Evolutionary conservation across 192 early-diverging fungal genomes (phyloP).

Genomic region (Pilobolus umbonatus): DNA sequence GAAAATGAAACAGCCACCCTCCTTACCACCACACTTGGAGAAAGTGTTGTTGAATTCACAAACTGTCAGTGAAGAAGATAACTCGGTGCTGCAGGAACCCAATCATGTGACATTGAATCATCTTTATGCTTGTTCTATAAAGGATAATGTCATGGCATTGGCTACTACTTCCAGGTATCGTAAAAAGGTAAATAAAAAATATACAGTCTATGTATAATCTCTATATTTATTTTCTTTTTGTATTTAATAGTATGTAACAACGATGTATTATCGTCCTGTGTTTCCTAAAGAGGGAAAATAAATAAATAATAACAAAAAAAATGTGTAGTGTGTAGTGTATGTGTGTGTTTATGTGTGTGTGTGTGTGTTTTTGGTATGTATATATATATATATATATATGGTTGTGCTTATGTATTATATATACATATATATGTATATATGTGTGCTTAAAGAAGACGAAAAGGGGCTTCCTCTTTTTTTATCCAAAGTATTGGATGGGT

Average conservation of each 20-base stretch:
- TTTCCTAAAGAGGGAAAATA: constrained; percentile 14
- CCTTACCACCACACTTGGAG: constrained; percentile 89
- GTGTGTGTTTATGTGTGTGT: not conserved
- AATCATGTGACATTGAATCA: constrained; percentile 94
- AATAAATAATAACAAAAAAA: too few species aligned
- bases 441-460: not conserved
- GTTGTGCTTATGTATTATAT: too few species aligned
- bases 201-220: not conserved
- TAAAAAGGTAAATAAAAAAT: constrained; percentile 62
- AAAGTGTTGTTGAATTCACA: constrained; percentile 84
- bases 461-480: too few species aligned
- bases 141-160: constrained; percentile 94
- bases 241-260: constrained; percentile 37
- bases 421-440: not conserved
- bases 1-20: constrained; percentile 61
- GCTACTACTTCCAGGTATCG: constrained; percentile 87
- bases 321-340: too few species aligned
- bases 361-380: too few species aligned
- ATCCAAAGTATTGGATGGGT: constrained; percentile 7
- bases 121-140: constrained; percentile 92
- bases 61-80: constrained; percentile 70
- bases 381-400: not conserved
- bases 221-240: not conserved
- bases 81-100: constrained; percentile 76
- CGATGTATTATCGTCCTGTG: constrained; percentile 41